A percentile compares a stretch with the other conserved stretches of the same genome.
phyloP scores from a whole-genome alignment of 148 eudicot genomes.

The Fallopia convolvulus region DNA sequence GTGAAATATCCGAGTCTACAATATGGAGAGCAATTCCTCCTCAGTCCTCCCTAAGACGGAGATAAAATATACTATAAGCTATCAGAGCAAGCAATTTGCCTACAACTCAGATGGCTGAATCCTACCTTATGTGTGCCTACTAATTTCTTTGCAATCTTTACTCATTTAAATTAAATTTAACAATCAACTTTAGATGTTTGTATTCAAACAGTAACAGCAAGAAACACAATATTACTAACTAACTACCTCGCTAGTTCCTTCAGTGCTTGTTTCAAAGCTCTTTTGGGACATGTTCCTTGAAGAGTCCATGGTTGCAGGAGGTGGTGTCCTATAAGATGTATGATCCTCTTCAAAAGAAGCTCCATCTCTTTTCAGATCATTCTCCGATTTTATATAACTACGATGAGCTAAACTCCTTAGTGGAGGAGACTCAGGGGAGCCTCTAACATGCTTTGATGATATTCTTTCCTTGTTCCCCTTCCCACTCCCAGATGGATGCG shows the following conservation, averaged over 20 bases:
- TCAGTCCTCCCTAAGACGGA: background rate
- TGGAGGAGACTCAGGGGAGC: conserved; percentile 53
- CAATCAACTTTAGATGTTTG: background rate
- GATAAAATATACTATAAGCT: background rate
- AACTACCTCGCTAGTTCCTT: conserved; percentile 49
- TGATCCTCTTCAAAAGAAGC: conserved; percentile 43
- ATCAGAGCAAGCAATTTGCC: background rate
- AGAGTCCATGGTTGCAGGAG: conserved; percentile 39
- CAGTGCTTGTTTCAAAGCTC: conserved; percentile 34
- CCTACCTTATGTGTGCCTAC: background rate
- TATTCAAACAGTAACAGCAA: conserved; percentile 5
- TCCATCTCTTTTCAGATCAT: conserved; percentile 44
- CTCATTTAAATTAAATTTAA: background rate
- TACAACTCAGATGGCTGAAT: background rate
- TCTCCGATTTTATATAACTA: conserved; percentile 34
- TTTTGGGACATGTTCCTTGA: conserved; percentile 40
- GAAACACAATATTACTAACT: background rate
- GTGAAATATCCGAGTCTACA: background rate
- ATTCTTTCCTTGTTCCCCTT: conserved; percentile 39
- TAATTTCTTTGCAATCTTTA: background rate
- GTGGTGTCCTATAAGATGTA: conserved; percentile 43
- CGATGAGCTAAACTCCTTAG: conserved; percentile 26
- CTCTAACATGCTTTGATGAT: conserved; percentile 25
- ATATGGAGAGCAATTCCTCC: background rate
- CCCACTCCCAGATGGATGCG: conserved; percentile 24